Evolutionary conservation across 768 basidiomycete species (phyloP), one percentile per base, ranked within the genome.

Genomic region (Mycena indigotica): DNA sequence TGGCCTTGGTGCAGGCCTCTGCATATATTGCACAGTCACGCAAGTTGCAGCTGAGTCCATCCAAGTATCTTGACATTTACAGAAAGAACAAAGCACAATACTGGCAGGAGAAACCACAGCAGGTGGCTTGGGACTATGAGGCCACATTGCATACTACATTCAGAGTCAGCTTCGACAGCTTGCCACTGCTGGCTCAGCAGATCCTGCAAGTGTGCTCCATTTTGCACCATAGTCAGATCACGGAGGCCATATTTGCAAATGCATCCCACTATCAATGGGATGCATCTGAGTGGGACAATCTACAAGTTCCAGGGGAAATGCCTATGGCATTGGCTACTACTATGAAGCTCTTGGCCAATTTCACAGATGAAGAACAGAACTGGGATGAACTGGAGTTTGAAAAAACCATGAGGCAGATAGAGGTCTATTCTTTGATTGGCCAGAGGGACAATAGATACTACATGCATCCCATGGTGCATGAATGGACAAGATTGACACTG

Each of bases 1-100:
- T 58, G 1, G 57, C 57, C 26, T 53, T 58, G 10, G 24, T 49
- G 13, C 58, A 60, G 41, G 58, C 58, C 17, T 39, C 53, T 17
- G 53, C 23, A 40, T 60, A 50, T 28, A 60, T 60, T 26, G 38
- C 38, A 10, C 4, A 55, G 30, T 53, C 57, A 19, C 51, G 26
- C 25, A 26, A 23, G 21, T 25, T 53, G 19, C 15, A 35, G 23
- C 15, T 5, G 23, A 21, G 23, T 23, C 6, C 23, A 21, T 15
- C 12, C 30, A 48, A 41, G 16, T 58, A 53, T 41, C 21, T 60
- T 19, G 12, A 23, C 16, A 21, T 60, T 15, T 56, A 50, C 23
- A 4, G 19, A 25, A 25, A 39, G 23, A 39, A 59, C 24, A 28
- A 21, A 26, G 38, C 29, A n/a, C 48, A 26, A 30, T 50, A 55